These are phyloP conservation scores for Phytophthora vignae DNA, from an alignment of 352 stramenopile genomes.

Conservation along the genomic window DNA sequence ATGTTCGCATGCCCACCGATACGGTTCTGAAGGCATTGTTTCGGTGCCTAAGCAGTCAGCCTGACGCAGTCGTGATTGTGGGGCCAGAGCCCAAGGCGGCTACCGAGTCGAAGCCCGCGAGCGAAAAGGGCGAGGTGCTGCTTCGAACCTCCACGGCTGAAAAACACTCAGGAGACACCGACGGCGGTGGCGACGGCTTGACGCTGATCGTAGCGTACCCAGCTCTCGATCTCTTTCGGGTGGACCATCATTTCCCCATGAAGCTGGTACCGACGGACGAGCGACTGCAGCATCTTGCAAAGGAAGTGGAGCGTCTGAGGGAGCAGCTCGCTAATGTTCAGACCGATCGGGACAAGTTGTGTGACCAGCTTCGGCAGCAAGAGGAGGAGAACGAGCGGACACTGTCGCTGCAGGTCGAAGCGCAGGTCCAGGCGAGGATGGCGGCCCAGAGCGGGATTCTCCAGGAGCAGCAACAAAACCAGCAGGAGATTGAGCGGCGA, in stretches of 20 bases:
- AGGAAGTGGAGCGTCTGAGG: slow-evolving; percentile 23
- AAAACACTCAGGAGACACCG: slow-evolving; percentile 11
- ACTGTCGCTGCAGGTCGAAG: slow-evolving; percentile 20
- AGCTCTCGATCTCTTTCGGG: slow-evolving; percentile 47
- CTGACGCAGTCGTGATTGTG: slow-evolving; percentile 22
- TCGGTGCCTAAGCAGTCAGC: slow-evolving; percentile 34
- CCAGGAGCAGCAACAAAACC: slow-evolving; percentile 9
- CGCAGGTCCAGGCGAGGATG: slow-evolving; percentile 13
- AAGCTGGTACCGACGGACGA: slow-evolving; percentile 25
- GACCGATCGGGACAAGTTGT: slow-evolving; percentile 27
- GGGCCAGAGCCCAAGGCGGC: slow-evolving; percentile 26
- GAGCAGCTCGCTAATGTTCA: slow-evolving; percentile 22
- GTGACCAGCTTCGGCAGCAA: slow-evolving; percentile 30
- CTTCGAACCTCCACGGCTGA: slow-evolving; percentile 34
- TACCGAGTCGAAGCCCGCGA: slow-evolving; percentile 27
- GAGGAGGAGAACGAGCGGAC: slow-evolving; percentile 32
- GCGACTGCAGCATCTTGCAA: slow-evolving; percentile 17
- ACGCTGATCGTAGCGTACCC: slow-evolving; percentile 47
- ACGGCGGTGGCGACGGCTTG: slow-evolving; percentile 10
- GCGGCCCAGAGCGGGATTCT: slow-evolving; percentile 2
- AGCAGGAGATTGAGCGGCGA: slow-evolving; percentile 17
- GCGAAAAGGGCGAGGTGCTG: slow-evolving; percentile 44
- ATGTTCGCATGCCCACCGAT: slow-evolving; percentile 26
- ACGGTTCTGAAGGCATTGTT: slow-evolving; percentile 46
- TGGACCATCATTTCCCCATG: slow-evolving; percentile 46